A percentile compares a stretch with the other conserved stretches of the same genome.
phyloP scores from a whole-genome alignment of 1,284 basidiomycete genomes.

The Stereum hirsutum region DNA sequence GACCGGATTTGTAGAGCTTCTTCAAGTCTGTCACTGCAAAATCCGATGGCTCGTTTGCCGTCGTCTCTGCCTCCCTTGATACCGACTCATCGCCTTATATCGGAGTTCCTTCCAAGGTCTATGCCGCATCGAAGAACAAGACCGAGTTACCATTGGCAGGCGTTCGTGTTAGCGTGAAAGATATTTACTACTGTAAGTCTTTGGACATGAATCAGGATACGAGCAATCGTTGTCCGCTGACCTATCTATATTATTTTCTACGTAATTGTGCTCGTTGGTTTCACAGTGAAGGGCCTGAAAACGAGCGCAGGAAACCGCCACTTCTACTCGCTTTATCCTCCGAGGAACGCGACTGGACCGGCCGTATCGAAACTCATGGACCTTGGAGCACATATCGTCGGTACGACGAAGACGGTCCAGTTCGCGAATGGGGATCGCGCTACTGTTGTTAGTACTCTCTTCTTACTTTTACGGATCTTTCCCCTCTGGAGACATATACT shows the following conservation, averaged over 20 bases:
- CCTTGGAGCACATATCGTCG: conserved; percentile 39
- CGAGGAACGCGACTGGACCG: conserved; percentile 26
- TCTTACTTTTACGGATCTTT: background rate
- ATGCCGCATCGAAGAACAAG: conserved; percentile 6
- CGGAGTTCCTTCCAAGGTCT: conserved; percentile 21
- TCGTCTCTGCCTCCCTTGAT: conserved; percentile 1
- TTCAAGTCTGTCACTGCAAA: conserved; percentile 2
- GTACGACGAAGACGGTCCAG: conserved; percentile 44
- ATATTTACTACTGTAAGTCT: conserved; percentile 16
- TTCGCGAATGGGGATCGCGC: conserved; percentile 47
- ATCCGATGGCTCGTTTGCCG: conserved; percentile 1
- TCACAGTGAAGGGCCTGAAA: background rate
- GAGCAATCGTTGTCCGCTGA: too few relatives aligned
- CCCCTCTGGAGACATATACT: background rate
- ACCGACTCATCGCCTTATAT: conserved; percentile 9
- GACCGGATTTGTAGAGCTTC: conserved; percentile 1
- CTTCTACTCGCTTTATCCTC: conserved; percentile 21
- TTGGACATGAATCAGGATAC: background rate
- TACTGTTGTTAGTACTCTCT: conserved; percentile 19
- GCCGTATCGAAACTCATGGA: conserved; percentile 36
- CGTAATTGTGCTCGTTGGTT: too few relatives aligned
- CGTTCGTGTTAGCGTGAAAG: conserved; percentile 21
- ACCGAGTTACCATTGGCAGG: conserved; percentile 20
- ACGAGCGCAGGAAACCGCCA: conserved; percentile 21
- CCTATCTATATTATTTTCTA: too few relatives aligned